Base-by-base conservation (phyloP, 2,329 filamentous ascomycete species). In the Lecanicillium sp. region DNA sequence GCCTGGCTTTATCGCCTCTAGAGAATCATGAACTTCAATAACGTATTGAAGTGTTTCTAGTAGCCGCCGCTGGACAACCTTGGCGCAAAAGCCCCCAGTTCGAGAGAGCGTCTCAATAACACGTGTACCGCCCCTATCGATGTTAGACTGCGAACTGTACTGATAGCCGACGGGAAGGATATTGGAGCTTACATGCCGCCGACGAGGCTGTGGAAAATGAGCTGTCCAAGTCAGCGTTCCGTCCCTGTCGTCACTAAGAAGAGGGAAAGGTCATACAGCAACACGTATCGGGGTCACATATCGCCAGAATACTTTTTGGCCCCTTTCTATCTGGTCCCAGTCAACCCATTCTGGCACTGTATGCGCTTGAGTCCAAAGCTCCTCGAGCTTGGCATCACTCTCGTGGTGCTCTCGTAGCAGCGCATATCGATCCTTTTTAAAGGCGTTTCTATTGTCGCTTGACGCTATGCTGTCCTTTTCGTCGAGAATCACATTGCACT, bases 51-150 rank as follows among this genome's bases (percentile, higher is more conserved):
- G 57, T 1, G 61, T 64, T 36, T 62, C 59, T 37, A 81, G 74
- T 4, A 84, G 58, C 35, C 80, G 61, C 20, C 71, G 66, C 30
- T 74, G 62, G 3, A 78, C 71, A 1, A 80, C 72, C 41, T 74
- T 74, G 1, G 73, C 72, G 2, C 72, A 74, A 51, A 84, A 83
- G 0, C 80, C 79, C 10, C 79, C 79, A 2, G 80, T 84, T n/a
- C 79, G 62, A 3, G 75, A 69, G 3, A 84, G 59, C 0, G 77
- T 79, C 51, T 84, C 80, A 1, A 80, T 77, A 1, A 82, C 72
- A 15, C 79, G 69, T 62, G 37, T 72, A 60, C 37, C 74, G n/a
- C n/a, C n/a, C n/a, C n/a, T n/a, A n/a, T n/a, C n/a, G n/a, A n/a
- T n/a, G n/a, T n/a, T n/a, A n/a, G n/a, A n/a, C n/a, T n/a, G n/a